Conservation (phyloP, 169 alveolate species). For the Plasmodium knowlesi region DNA sequence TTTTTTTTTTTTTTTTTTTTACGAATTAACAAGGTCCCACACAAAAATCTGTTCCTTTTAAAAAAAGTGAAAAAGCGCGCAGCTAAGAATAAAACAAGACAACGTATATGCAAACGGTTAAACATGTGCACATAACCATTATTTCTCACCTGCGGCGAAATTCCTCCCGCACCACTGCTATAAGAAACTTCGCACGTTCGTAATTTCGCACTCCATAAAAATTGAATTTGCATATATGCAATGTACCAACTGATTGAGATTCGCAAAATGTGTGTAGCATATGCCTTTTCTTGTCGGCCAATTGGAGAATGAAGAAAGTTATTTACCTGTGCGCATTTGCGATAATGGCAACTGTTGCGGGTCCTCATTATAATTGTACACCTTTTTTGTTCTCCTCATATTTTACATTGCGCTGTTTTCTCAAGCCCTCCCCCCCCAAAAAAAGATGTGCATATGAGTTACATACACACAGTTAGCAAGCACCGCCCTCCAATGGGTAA, state of each 20-base stretch:
- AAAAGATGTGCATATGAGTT: not conserved
- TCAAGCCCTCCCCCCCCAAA: not conserved
- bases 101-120: not conserved
- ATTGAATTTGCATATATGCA: not conserved
- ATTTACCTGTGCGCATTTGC: not conserved
- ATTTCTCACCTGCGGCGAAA: not conserved
- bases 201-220: not conserved
- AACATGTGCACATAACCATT: not conserved
- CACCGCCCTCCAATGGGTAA: not conserved
- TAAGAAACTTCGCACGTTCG: not conserved
- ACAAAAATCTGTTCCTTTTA: not conserved
- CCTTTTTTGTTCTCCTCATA: not conserved
- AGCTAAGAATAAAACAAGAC: slow-evolving; percentile 9
- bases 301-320: not conserved
- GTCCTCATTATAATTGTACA: not conserved
- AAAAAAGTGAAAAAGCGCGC: not conserved
- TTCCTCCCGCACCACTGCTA: not conserved
- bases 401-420: not conserved
- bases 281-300: not conserved
- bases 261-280: not conserved
- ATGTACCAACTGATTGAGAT: not conserved
- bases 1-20: not conserved
- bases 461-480: not conserved
- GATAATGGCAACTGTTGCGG: not conserved
- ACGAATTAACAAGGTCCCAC: not conserved